phyloP scores from a whole-genome alignment of 2,329 filamentous ascomycete genomes.

The Trichoderma sp. region DNA sequence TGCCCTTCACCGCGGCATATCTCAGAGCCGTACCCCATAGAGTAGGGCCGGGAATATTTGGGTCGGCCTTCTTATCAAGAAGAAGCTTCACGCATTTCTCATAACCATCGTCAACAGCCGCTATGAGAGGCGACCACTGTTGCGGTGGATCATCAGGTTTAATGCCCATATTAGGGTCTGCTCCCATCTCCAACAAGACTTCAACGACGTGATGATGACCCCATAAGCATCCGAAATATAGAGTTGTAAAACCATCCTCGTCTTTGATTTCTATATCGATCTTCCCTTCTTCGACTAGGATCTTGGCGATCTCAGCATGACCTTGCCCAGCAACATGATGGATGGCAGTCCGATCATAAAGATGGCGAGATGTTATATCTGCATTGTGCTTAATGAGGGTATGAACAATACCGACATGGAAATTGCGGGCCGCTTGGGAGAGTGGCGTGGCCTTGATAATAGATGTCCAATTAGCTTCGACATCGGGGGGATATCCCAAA shows the following conservation, averaged over 20 bases:
- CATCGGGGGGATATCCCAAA: conserved; percentile 9
- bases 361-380: background rate
- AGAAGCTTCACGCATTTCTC: conserved; percentile 21
- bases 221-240: conserved; percentile 18
- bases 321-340: conserved; percentile 17
- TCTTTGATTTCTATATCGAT: conserved; percentile 11
- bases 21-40: conserved; percentile 4
- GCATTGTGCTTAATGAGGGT: conserved; percentile 16
- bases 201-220: conserved; percentile 16
- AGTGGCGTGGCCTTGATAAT: conserved; percentile 13
- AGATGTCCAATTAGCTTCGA: background rate
- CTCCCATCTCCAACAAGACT: conserved; percentile 8
- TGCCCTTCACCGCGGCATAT: conserved; percentile 17
- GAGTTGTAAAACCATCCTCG: conserved; percentile 11
- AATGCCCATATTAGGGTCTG: conserved; percentile 20
- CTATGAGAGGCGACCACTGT: conserved; percentile 19
- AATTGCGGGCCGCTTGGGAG: conserved; percentile 15
- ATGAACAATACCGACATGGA: conserved; percentile 10
- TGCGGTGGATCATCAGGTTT: background rate
- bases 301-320: conserved; percentile 14
- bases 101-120: conserved; percentile 17
- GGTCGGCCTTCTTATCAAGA: conserved; percentile 15
- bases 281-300: conserved; percentile 19
- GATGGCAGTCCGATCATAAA: background rate
- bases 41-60: conserved; percentile 7